Conservation (phyloP, 2,329 filamentous ascomycete species). For the Fusarium caatingaense region DNA sequence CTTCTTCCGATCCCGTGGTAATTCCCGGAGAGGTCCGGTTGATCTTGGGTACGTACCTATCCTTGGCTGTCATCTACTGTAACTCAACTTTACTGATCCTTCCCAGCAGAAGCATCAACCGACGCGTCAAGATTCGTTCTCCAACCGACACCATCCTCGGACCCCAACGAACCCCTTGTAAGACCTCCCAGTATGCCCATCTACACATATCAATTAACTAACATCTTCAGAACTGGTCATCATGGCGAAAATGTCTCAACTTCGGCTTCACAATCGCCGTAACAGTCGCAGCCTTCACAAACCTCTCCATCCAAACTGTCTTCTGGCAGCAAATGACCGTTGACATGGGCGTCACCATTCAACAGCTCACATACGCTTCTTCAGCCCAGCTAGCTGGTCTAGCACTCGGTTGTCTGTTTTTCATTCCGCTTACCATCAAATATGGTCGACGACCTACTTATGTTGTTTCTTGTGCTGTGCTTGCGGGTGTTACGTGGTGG, state of each 20-base stretch:
- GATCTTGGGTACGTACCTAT: conserved; percentile 27
- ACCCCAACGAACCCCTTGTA: conserved; percentile 51
- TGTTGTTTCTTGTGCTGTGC: conserved; percentile 39
- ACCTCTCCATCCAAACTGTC: conserved; percentile 42
- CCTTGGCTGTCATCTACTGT: neutral
- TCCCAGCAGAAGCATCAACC: conserved; percentile 27
- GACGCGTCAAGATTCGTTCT: conserved; percentile 35
- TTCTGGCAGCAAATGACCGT: conserved; percentile 52
- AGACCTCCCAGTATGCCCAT: neutral
- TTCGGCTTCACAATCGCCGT: conserved; percentile 45
- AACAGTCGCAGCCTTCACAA: conserved; percentile 47
- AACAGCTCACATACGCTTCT: conserved; percentile 43
- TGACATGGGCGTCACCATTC: conserved; percentile 45
- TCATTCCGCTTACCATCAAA: conserved; percentile 51
- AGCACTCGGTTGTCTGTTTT: conserved; percentile 50
- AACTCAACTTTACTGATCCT: neutral
- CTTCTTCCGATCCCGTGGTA: conserved; percentile 1
- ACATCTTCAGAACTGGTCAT: conserved; percentile 46
- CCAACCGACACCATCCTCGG: conserved; percentile 37
- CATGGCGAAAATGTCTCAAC: conserved; percentile 48
- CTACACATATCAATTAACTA: accelerated
- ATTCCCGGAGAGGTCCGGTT: conserved; percentile 36
- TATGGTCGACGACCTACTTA: conserved; percentile 51
- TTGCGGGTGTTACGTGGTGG: conserved; percentile 44
- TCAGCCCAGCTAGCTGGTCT: conserved; percentile 49